Base-by-base conservation (phyloP, 352 stramenopile genomes). In the Pythium rishiriense region DNA sequence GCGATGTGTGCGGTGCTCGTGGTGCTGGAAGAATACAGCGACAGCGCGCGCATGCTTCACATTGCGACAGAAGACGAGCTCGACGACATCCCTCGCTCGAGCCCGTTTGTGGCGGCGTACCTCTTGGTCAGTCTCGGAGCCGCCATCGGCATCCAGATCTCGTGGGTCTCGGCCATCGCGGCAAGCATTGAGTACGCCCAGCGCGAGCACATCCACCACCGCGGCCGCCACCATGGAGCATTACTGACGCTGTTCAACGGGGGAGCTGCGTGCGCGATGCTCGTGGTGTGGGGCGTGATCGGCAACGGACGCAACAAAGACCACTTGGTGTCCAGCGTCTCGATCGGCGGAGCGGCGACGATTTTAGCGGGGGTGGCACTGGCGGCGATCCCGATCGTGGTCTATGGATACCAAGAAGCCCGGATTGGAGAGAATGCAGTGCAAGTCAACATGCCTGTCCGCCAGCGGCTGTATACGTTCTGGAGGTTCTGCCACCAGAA, bases 401-500 rank as follows among this genome's bases (percentile, higher is more conserved):
- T 72, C 8, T 55, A 22, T 21, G 17, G 12, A 17, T 53, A 33
- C 47, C 22, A 59, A 3, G 41, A 65, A 65, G 58, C 55, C 1
- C 74, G 46, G 31, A 74, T 78, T 49, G 26, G 83, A 9, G 47
- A 73, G 8, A 76, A n/a, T n/a, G n/a, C 53, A 2, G 1, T 33
- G 4, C 33, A 14, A 21, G 21, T 21, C 8, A 4, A 0, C 51
- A 49, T 58, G 22, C 8, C 46, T 0, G 4, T 63, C 1, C 12
- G 41, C 47, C 50, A 58, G 1, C 72, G 71, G 1, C 45, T 81
- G 7, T 28, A 50, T 7, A 74, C 83, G 22, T 53, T 90, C n/a
- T 81, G 80, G 73, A 64, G 66, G 46, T 75, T 87, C 21, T 81
- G 69, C 43, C 74, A 83, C 28, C 70, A 86, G 29, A 78, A 87